These are phyloP conservation scores for Chaetomium tenue DNA, from an alignment of 495 filamentous ascomycete genomes.

Conservation along the genomic window DNA sequence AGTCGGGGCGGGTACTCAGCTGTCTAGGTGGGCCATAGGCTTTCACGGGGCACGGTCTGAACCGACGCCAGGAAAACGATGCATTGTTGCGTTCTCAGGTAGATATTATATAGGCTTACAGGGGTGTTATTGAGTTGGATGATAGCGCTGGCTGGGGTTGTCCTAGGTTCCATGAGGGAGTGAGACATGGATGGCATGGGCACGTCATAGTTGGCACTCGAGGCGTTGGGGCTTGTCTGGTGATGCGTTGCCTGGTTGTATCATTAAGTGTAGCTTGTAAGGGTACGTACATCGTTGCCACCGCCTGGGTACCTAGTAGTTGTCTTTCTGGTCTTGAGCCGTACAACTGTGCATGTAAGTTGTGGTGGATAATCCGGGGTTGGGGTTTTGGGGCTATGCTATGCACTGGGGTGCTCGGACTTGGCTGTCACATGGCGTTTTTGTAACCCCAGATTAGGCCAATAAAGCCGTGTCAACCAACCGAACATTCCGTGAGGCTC, in stretches of 20 bases:
- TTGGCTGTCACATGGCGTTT: neutral
- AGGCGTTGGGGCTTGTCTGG: neutral
- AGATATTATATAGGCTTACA: neutral
- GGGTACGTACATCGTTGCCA: neutral
- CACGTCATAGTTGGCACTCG: constrained; percentile 2
- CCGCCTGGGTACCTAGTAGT: neutral
- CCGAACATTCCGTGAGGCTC: neutral
- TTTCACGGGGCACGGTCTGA: neutral
- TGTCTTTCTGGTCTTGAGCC: too few relatives aligned
- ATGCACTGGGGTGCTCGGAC: too few relatives aligned
- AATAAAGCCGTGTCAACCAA: neutral
- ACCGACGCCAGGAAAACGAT: neutral
- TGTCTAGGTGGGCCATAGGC: constrained; percentile 53
- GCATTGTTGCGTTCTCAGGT: neutral
- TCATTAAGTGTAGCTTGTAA: constrained; percentile 14
- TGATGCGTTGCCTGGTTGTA: constrained; percentile 5
- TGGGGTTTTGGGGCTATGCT: neutral
- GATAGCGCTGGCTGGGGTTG: neutral
- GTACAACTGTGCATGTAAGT: neutral
- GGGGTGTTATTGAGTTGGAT: neutral
- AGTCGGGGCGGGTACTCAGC: constrained; percentile 91
- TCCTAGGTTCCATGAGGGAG: neutral
- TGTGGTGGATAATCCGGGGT: neutral
- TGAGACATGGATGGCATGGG: neutral
- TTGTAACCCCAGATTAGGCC: too few relatives aligned